phyloP scores from a whole-genome alignment of 495 filamentous ascomycete genomes.

The Elasticomyces elasticus region DNA sequence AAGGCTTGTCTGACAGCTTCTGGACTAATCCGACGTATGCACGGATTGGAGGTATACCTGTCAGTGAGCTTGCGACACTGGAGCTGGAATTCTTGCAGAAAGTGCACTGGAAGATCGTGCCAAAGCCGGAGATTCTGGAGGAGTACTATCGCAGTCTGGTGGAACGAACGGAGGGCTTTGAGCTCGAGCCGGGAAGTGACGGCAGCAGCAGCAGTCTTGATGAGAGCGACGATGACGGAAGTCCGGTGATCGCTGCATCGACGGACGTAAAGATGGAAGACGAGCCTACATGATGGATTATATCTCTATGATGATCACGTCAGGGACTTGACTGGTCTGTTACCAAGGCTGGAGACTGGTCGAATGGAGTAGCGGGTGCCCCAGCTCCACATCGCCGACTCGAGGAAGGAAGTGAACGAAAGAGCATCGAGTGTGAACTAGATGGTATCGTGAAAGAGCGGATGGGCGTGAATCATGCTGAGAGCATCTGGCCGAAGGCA shows the following conservation, averaged over 20 bases:
- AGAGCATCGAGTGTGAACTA: too few species aligned
- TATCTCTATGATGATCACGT: too few species aligned
- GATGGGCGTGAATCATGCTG: too few species aligned
- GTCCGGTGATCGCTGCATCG: too few species aligned
- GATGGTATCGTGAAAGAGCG: too few species aligned
- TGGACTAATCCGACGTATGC: constrained; percentile 97
- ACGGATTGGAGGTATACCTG: constrained; percentile 78
- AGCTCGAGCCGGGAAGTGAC: constrained; percentile 35
- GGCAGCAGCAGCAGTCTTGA: background rate
- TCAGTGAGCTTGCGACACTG: constrained; percentile 81
- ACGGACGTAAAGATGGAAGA: constrained; percentile 11
- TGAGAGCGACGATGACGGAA: constrained; percentile 10
- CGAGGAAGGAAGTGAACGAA: too few species aligned
- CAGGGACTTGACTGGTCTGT: too few species aligned
- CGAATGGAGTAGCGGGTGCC: too few species aligned
- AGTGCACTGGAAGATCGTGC: constrained; percentile 94
- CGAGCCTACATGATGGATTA: constrained; percentile 12
- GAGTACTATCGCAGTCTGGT: constrained; percentile 88
- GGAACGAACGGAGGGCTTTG: constrained; percentile 54
- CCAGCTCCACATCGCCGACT: too few species aligned
- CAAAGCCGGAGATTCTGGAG: constrained; percentile 80
- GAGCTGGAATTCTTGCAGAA: constrained; percentile 86
- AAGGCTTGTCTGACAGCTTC: constrained; percentile 91
- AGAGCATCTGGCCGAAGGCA: too few species aligned
- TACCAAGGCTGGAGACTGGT: constrained; percentile 13